Percentiles rank a stretch among this genome's conserved stretches.
These are phyloP conservation scores for Suillus brevipes DNA, from an alignment of 768 basidiomycete species.

Conservation along the genomic window DNA sequence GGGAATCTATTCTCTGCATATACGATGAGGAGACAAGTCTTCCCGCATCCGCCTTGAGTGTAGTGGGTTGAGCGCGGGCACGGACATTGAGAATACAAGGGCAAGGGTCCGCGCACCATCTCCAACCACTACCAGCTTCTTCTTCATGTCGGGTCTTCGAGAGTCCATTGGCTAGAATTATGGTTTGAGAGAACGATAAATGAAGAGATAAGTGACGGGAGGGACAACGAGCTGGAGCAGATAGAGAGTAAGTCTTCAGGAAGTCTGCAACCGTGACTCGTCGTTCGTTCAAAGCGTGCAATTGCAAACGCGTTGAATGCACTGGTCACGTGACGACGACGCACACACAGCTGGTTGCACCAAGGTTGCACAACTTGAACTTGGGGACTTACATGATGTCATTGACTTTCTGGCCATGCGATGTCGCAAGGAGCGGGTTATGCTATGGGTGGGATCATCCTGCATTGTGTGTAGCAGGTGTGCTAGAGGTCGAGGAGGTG, in stretches of 20 bases:
- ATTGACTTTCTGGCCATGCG: slow-evolving; percentile 60
- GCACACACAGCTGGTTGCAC: not conserved
- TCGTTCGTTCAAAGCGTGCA: not conserved
- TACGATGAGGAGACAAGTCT: slow-evolving; percentile 95
- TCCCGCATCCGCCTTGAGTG: slow-evolving; percentile 74
- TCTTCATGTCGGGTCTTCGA: slow-evolving; percentile 77
- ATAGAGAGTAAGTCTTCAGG: not conserved
- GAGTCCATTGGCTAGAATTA: slow-evolving; percentile 24
- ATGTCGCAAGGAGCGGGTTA: slow-evolving; percentile 46
- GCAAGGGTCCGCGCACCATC: slow-evolving; percentile 60
- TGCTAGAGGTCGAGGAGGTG: slow-evolving; percentile 40
- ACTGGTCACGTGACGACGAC: not conserved
- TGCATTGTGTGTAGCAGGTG: slow-evolving; percentile 51
- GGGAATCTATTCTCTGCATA: slow-evolving; percentile 97
- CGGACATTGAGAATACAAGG: slow-evolving; percentile 22
- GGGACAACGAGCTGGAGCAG: not conserved
- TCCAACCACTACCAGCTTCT: slow-evolving; percentile 86
- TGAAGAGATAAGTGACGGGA: not conserved
- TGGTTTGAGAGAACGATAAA: not conserved
- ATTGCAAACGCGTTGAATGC: slow-evolving; percentile 3
- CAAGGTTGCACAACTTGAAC: not conserved
- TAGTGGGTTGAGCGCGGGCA: slow-evolving; percentile 27
- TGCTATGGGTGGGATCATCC: slow-evolving; percentile 61
- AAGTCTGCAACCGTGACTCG: not conserved
- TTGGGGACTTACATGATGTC: slow-evolving; percentile 21